Evolutionary conservation across 116 monocot genomes (phyloP).

Genomic region (Dioscorea cayenensis): DNA sequence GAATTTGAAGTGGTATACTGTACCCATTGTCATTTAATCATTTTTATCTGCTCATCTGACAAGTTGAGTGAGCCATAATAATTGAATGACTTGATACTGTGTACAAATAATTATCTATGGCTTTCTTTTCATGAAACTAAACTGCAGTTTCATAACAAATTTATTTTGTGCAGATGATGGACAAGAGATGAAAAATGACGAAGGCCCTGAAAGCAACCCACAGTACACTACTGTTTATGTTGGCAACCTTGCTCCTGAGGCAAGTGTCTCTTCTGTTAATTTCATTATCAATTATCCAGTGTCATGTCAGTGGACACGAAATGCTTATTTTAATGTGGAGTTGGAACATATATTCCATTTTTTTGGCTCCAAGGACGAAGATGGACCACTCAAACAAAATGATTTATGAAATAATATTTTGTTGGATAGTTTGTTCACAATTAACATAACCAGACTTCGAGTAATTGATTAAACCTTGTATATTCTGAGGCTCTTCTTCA

Average conservation of each 20-base stretch:
- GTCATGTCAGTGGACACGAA: too few species aligned
- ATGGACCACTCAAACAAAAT: too few species aligned
- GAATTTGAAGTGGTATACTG: too few species aligned
- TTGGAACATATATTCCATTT: too few species aligned
- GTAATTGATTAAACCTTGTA: background rate
- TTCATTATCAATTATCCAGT: background rate
- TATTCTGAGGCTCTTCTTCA: background rate
- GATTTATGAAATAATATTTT: too few species aligned
- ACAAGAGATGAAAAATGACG: constrained; percentile 52
- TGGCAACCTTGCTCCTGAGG: constrained; percentile 86
- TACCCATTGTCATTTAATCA: too few species aligned
- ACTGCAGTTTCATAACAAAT: background rate
- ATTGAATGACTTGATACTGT: background rate
- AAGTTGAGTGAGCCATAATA: too few species aligned
- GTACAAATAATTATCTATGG: background rate
- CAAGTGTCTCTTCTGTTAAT: background rate
- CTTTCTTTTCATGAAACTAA: background rate
- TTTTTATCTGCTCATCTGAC: too few species aligned
- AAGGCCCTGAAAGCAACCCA: constrained; percentile 82
- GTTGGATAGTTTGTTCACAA: background rate
- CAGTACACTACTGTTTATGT: constrained; percentile 95
- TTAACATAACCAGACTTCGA: background rate
- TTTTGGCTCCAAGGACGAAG: too few species aligned
- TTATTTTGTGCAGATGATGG: constrained; percentile 36
- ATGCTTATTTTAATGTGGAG: too few species aligned